These are phyloP conservation scores for Fusarium poae DNA, from an alignment of 2,329 filamentous ascomycete species.

Conservation along the genomic window DNA sequence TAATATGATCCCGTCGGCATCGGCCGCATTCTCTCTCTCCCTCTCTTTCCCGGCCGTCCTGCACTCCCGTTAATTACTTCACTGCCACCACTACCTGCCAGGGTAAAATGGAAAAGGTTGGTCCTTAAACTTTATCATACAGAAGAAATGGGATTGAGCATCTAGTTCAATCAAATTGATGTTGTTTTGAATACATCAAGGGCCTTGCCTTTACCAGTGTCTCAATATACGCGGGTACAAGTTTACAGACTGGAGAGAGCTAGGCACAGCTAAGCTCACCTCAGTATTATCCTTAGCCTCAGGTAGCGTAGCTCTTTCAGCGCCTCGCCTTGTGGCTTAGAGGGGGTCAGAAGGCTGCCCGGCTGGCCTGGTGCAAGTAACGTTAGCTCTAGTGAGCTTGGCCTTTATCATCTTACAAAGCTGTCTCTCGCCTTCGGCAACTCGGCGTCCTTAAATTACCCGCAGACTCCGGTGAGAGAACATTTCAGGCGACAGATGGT, in stretches of 20 bases:
- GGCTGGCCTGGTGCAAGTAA: constrained; percentile 7
- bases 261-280: constrained; percentile 1
- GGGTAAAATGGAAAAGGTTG: background rate
- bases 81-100: background rate
- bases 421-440: constrained; percentile 12
- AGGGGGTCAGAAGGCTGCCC: constrained; percentile 9
- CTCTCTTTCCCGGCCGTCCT: background rate
- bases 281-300: background rate
- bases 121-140: background rate
- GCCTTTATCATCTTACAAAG: constrained; percentile 33
- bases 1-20: constrained; percentile 10
- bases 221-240: background rate
- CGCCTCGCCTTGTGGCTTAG: constrained; percentile 36
- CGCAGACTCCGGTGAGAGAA: constrained; percentile 26
- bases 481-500: background rate
- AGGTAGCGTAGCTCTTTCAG: constrained; percentile 9
- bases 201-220: background rate
- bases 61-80: background rate
- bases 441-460: constrained; percentile 24
- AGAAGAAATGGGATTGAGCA: too few relatives aligned
- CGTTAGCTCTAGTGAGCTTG: constrained; percentile 26
- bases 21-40: constrained; percentile 18
- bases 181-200: rapidly evolving
- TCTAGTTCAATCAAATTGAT: background rate
- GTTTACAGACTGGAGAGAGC: background rate